phyloP scores from a whole-genome alignment of 2,329 filamentous ascomycete genomes.

The Alternaria incomplexa region DNA sequence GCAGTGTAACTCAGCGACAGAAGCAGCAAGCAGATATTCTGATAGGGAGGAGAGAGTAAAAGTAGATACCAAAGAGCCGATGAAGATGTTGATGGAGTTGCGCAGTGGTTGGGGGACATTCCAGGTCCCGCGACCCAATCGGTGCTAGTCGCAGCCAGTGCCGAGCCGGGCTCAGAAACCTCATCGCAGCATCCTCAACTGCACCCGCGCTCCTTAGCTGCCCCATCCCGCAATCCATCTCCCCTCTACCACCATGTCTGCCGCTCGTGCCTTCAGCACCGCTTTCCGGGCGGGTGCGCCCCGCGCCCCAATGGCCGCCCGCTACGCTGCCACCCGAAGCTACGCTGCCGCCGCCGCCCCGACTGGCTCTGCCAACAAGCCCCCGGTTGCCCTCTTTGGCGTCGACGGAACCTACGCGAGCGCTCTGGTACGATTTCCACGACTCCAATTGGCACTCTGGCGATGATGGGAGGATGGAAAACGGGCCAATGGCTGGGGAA shows the following conservation, averaged over 20 bases:
- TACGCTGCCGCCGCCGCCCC: slow-evolving; percentile 70
- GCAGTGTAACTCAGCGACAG: background rate
- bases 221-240: slow-evolving; percentile 44
- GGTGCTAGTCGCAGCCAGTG: slow-evolving; percentile 19
- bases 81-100: background rate
- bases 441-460: slow-evolving; percentile 22
- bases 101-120: background rate
- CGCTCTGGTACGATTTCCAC: slow-evolving; percentile 78
- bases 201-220: slow-evolving; percentile 28
- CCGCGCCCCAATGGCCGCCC: slow-evolving; percentile 66
- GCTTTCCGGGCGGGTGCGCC: slow-evolving; percentile 62
- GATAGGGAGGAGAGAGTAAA: accelerated
- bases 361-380: slow-evolving; percentile 71
- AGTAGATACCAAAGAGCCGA: background rate
- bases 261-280: slow-evolving; percentile 62
- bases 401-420: slow-evolving; percentile 98
- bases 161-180: slow-evolving; percentile 33
- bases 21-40: background rate
- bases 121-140: slow-evolving; percentile 4
- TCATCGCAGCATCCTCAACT: slow-evolving; percentile 30
- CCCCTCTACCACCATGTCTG: slow-evolving; percentile 58
- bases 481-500: slow-evolving; percentile 21
- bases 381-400: slow-evolving; percentile 90
- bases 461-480: slow-evolving; percentile 29
- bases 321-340: slow-evolving; percentile 70